Evolutionary conservation across 768 basidiomycete genomes (phyloP), one percentile per base, ranked within the genome.

Genomic region (Ramaria sp.): DNA sequence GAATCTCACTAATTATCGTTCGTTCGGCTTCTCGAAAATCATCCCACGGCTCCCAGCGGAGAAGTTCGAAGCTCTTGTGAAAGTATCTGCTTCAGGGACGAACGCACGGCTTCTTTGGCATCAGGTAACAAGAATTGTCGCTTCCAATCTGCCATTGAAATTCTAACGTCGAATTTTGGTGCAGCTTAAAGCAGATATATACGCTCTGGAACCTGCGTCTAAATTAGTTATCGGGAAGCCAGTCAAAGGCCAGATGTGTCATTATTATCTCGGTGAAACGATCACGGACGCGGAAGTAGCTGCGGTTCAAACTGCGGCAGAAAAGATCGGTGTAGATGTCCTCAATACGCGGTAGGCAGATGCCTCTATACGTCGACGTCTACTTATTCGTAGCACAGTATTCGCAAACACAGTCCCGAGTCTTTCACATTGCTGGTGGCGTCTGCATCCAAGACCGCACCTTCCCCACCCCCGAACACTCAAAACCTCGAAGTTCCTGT

Each of bases 1-100:
- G 36, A 68, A 67, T 56, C 58, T 67, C 42, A 56, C 78, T 22
- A 91, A 91, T 67, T 90, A 82, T 69, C 87, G 79, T 64, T 77
- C 74, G 2, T 93, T 93, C 58, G 90, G 90, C 1, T 86, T 85
- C 62, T 87, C 85, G 41, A 93, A 94, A 70, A 85, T 94, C 60
- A 64, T 90, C 47, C 89, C 91, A 20, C 83, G 91, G 20, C 61
- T 87, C 44, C 61, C 78, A 1, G 61, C 73, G 22, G 73, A 70
- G 15, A 81, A 78, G 60, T 90, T 94, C 62, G 77, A 74, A 38
- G 72, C 71, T 5, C 78, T 85, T 32, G 72, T 91, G 16, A 66
- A 71, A 18, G 70, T 73, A 6, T 88, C 85, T n/a, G 69, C 70
- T 9, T 83, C 84, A 58, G 73, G 76, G 3, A 61, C 73, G 0